phyloP scores from a whole-genome alignment of 169 alveolate species.

The Babesia divergens region DNA sequence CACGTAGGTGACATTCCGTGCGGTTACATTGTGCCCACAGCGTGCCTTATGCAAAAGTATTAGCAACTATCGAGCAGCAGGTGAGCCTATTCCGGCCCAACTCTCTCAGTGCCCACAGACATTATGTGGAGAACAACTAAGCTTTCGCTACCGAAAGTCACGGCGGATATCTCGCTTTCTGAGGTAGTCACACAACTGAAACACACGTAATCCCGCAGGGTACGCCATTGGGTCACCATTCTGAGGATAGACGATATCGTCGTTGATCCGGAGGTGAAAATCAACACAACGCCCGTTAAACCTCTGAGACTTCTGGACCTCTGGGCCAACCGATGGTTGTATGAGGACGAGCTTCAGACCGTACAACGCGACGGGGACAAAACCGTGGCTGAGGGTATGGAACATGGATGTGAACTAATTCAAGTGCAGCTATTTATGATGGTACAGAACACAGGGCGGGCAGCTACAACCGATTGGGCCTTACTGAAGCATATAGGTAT shows the following conservation, averaged over 20 bases:
- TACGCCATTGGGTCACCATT: constrained; percentile 83
- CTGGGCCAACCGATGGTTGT: constrained; percentile 86
- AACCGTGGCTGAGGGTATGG: constrained; percentile 40
- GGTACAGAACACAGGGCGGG: constrained; percentile 57
- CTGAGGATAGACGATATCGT: constrained; percentile 77
- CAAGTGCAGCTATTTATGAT: constrained; percentile 51
- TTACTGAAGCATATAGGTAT: constrained; percentile 58
- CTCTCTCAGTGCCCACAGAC: constrained; percentile 40
- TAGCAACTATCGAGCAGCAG: constrained; percentile 83
- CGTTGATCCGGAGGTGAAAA: constrained; percentile 67
- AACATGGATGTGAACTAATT: not conserved
- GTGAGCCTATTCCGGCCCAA: not conserved
- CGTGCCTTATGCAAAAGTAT: constrained; percentile 83
- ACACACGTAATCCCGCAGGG: not conserved
- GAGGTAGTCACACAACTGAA: constrained; percentile 22
- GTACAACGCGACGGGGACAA: constrained; percentile 41
- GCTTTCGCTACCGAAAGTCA: constrained; percentile 80
- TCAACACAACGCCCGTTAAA: constrained; percentile 58
- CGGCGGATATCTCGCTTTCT: constrained; percentile 80
- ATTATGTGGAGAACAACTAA: constrained; percentile 79
- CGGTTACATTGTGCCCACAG: constrained; percentile 49
- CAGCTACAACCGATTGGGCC: constrained; percentile 53
- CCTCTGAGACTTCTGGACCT: constrained; percentile 76
- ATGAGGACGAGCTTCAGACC: constrained; percentile 77
- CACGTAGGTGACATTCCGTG: constrained; percentile 49